phyloP scores from a whole-genome alignment of 495 filamentous ascomycete genomes.

The Lentithecium fluviatile region DNA sequence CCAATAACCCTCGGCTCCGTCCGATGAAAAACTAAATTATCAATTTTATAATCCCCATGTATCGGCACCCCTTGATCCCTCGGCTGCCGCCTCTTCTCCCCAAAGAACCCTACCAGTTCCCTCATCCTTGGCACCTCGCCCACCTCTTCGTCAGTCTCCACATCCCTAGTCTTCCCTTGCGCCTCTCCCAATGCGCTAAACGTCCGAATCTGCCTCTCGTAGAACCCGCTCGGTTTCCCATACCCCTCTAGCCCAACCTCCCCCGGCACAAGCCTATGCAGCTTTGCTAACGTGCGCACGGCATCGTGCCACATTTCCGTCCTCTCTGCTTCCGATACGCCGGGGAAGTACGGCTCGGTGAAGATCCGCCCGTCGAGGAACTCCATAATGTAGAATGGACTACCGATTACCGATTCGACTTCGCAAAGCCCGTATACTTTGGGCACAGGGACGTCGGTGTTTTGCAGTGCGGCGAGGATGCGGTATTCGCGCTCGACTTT shows the following conservation, averaged over 20 bases:
- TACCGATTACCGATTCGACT: slow-evolving; percentile 70
- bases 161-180: slow-evolving; percentile 67
- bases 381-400: slow-evolving; percentile 91
- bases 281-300: slow-evolving; percentile 69
- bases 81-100: slow-evolving; percentile 61
- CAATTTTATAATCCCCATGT: slow-evolving; percentile 93
- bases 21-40: slow-evolving; percentile 86
- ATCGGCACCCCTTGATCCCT: slow-evolving; percentile 70
- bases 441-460: slow-evolving; percentile 77
- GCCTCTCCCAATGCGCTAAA: slow-evolving; percentile 67
- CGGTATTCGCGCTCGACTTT: slow-evolving; percentile 89
- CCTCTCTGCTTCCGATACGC: slow-evolving; percentile 64
- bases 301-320: slow-evolving; percentile 71
- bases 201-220: slow-evolving; percentile 77
- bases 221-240: slow-evolving; percentile 73
- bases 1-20: slow-evolving; percentile 84
- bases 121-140: slow-evolving; percentile 75
- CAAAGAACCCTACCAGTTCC: slow-evolving; percentile 71
- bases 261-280: slow-evolving; percentile 68
- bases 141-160: slow-evolving; percentile 69
- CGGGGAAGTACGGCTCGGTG: slow-evolving; percentile 74
- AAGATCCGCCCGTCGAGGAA: slow-evolving; percentile 86
- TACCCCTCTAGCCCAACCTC: slow-evolving; percentile 64
- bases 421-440: slow-evolving; percentile 79
- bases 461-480: slow-evolving; percentile 74